Percentiles rank a stretch among this genome's conserved stretches.
These are phyloP conservation scores for Candida verbasci DNA, from an alignment of 805 yeast genomes.

Conservation along the genomic window DNA sequence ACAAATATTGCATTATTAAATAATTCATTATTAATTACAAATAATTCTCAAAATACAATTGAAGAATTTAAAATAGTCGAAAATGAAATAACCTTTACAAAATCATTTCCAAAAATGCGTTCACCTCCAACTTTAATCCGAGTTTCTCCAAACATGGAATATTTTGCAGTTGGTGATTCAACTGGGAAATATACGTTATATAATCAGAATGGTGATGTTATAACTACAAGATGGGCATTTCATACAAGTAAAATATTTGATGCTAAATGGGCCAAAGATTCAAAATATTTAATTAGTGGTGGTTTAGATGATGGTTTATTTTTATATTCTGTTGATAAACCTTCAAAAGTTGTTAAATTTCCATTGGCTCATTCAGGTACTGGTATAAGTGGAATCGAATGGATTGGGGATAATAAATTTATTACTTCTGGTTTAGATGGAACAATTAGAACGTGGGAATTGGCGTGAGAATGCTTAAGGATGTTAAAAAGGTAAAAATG, in stretches of 20 bases:
- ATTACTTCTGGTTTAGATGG: conserved; percentile 81
- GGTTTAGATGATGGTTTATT: conserved; percentile 81
- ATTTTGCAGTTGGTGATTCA: conserved; percentile 79
- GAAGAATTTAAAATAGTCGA: conserved; percentile 20
- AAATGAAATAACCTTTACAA: conserved; percentile 37
- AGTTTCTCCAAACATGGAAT: conserved; percentile 65
- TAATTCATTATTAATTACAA: conserved; percentile 25
- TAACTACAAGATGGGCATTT: conserved; percentile 93
- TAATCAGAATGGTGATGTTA: conserved; percentile 47
- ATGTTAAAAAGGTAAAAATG: too few species aligned
- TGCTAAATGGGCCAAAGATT: conserved; percentile 75
- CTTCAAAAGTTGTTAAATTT: conserved; percentile 69
- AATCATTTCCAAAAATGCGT: conserved; percentile 43
- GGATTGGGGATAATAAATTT: conserved; percentile 51
- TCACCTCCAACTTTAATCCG: conserved; percentile 60
- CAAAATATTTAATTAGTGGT: conserved; percentile 69
- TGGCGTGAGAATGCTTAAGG: too few species aligned
- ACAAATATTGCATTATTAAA: conserved; percentile 21
- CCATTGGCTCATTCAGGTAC: conserved; percentile 77
- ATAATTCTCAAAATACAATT: conserved; percentile 23
- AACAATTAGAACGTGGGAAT: conserved; percentile 69
- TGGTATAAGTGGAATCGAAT: conserved; percentile 72
- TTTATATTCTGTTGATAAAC: conserved; percentile 73
- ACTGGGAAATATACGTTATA: conserved; percentile 83
- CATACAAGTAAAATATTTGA: conserved; percentile 79